phyloP scores from a whole-genome alignment of 164 flowering plant genomes.

The Kalanchoe fedtschenkoi region DNA sequence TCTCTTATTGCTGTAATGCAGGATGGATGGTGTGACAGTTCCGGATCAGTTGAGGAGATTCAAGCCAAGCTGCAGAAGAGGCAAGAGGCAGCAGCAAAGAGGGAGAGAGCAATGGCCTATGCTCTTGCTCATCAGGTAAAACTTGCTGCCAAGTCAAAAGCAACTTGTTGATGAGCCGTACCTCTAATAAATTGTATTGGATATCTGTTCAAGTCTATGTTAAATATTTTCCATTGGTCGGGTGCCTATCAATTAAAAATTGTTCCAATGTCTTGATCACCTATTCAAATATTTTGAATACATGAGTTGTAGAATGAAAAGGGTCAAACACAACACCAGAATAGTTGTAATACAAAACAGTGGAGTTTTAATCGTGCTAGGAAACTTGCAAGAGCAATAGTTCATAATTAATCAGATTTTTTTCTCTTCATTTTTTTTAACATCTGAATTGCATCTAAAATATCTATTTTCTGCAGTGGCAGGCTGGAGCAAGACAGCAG shows the following conservation, averaged over 20 bases:
- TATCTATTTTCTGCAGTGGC: constrained; percentile 60
- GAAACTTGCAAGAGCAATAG: too few species aligned
- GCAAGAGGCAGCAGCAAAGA: constrained; percentile 98
- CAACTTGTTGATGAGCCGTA: not conserved
- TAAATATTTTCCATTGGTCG: too few species aligned
- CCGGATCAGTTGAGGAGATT: constrained; percentile 85
- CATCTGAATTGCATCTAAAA: not conserved
- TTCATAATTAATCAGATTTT: not conserved
- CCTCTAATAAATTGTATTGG: too few species aligned
- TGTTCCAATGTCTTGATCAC: too few species aligned
- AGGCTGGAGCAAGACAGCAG: constrained; percentile 82
- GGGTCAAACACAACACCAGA: too few species aligned
- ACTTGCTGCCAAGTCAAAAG: not conserved
- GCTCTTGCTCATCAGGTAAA: constrained; percentile 92
- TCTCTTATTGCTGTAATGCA: constrained; percentile 19
- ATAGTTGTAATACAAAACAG: too few species aligned
- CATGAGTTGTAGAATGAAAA: too few species aligned
- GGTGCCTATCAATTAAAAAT: too few species aligned
- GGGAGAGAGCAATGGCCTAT: constrained; percentile 99
- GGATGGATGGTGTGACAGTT: constrained; percentile 98
- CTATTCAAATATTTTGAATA: too few species aligned
- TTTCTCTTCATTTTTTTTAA: not conserved
- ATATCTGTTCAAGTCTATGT: too few species aligned
- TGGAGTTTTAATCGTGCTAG: too few species aligned
- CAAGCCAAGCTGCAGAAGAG: constrained; percentile 83